These are phyloP conservation scores for Pythium rishiriense DNA, from an alignment of 352 stramenopile species.

Conservation along the genomic window DNA sequence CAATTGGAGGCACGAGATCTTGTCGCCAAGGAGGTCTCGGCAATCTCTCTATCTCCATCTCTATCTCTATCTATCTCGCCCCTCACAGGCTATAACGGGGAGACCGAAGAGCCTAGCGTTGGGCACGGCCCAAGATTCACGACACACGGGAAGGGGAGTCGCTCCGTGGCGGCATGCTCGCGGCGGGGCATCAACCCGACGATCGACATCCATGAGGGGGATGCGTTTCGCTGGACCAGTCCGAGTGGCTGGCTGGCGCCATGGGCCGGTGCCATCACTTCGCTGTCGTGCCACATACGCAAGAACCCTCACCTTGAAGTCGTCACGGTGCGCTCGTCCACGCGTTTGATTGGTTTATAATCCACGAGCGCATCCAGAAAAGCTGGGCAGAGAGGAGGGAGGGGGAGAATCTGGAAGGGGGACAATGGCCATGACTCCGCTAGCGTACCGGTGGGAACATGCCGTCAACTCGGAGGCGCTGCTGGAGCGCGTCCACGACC, in stretches of 20 bases:
- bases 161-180: too few relatives aligned
- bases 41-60: background rate
- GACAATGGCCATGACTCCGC: slow-evolving; percentile 35
- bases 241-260: background rate
- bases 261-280: background rate
- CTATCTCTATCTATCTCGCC: too few relatives aligned
- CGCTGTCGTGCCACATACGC: slow-evolving; percentile 9
- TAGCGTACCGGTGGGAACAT: slow-evolving; percentile 66
- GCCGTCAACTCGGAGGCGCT: slow-evolving; percentile 56
- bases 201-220: background rate
- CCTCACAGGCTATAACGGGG: slow-evolving; percentile 3
- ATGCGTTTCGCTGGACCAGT: background rate
- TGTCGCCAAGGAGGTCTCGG: slow-evolving; percentile 3
- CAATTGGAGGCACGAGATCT: background rate
- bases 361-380: background rate
- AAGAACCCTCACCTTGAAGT: slow-evolving; percentile 10
- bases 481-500: slow-evolving; percentile 30
- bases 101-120: background rate
- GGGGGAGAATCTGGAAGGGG: background rate
- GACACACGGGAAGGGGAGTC: too few relatives aligned
- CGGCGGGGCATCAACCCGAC: too few relatives aligned
- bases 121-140: background rate
- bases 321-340: background rate
- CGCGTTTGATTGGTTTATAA: slow-evolving; percentile 3
- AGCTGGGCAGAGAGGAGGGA: background rate